phyloP scores from a whole-genome alignment of 1,139 yeast genomes.

The Trichomonascaceae sp. region DNA sequence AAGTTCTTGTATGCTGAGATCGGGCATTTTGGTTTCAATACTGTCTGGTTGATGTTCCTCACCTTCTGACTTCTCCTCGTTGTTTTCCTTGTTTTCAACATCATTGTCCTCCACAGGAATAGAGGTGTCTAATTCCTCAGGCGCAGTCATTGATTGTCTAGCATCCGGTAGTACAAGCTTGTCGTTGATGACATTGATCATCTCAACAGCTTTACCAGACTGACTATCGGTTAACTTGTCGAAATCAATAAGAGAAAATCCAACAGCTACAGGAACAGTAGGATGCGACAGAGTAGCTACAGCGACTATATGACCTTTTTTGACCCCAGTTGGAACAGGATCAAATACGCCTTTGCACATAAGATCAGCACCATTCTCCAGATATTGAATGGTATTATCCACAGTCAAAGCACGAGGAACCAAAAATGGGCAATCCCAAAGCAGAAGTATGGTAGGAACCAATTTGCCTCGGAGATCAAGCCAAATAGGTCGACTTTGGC shows the following conservation, averaged over 20 bases:
- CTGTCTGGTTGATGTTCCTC: not conserved
- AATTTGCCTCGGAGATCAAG: constrained; percentile 48
- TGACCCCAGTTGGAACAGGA: constrained; percentile 54
- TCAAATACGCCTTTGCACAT: constrained; percentile 83
- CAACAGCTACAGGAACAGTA: constrained; percentile 66
- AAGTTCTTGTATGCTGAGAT: constrained; percentile 10
- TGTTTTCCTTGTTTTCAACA: not conserved
- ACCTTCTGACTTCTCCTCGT: not conserved
- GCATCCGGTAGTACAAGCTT: constrained; percentile 28
- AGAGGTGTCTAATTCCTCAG: constrained; percentile 21
- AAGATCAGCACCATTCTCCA: constrained; percentile 76
- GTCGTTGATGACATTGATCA: constrained; percentile 36
- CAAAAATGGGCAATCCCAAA: constrained; percentile 64
- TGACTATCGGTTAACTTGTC: constrained; percentile 23
- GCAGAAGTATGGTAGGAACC: constrained; percentile 66
- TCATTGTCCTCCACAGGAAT: constrained; percentile 14
- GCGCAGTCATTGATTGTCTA: constrained; percentile 25
- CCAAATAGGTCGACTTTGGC: constrained; percentile 64
- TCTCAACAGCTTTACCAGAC: constrained; percentile 36
- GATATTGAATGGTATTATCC: constrained; percentile 57
- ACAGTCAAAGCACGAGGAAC: constrained; percentile 69
- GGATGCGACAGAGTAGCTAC: constrained; percentile 60
- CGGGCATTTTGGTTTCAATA: constrained; percentile 1
- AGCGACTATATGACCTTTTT: constrained; percentile 59
- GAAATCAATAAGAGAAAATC: constrained; percentile 54